A percentile compares a stretch with the other conserved stretches of the same genome.
These are phyloP conservation scores for Gypsophila paniculata DNA, from an alignment of 179 eudicot genomes.

Conservation along the genomic window DNA sequence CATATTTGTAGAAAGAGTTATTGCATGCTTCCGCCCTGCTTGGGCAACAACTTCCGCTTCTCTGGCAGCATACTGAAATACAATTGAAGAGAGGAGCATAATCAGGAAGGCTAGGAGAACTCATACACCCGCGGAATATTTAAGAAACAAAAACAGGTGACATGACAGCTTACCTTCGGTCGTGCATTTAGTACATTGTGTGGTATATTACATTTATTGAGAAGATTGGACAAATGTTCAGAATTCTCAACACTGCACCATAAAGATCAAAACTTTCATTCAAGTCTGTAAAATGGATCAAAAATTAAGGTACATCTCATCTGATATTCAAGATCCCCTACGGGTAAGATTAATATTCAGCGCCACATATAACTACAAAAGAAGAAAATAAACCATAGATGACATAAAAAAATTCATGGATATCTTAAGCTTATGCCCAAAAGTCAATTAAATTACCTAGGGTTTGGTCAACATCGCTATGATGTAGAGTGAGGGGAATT, in stretches of 20 bases:
- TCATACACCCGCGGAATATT: neutral
- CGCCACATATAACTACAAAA: neutral
- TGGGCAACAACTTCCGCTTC: constrained; percentile 99
- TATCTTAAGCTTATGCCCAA: neutral
- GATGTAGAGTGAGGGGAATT: neutral
- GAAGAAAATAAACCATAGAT: neutral
- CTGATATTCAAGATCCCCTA: neutral
- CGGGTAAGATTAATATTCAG: neutral
- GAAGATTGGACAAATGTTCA: constrained; percentile 68
- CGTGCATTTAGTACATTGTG: constrained; percentile 99
- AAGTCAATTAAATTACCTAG: neutral
- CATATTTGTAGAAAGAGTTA: constrained; percentile 97
- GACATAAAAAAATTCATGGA: neutral
- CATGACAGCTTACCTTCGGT: constrained; percentile 61
- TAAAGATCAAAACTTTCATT: constrained; percentile 17
- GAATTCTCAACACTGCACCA: constrained; percentile 95
- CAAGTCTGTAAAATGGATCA: neutral
- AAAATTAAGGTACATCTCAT: neutral
- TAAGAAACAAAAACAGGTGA: neutral
- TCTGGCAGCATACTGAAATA: constrained; percentile 85
- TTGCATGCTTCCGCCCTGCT: constrained; percentile 92
- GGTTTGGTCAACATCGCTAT: neutral
- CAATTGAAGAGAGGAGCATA: constrained; percentile 12
- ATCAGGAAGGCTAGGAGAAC: constrained; percentile 5
- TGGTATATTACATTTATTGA: constrained; percentile 64